phyloP scores from a whole-genome alignment of 129 eudicot genomes.

The Saposhnikovia divaricata region DNA sequence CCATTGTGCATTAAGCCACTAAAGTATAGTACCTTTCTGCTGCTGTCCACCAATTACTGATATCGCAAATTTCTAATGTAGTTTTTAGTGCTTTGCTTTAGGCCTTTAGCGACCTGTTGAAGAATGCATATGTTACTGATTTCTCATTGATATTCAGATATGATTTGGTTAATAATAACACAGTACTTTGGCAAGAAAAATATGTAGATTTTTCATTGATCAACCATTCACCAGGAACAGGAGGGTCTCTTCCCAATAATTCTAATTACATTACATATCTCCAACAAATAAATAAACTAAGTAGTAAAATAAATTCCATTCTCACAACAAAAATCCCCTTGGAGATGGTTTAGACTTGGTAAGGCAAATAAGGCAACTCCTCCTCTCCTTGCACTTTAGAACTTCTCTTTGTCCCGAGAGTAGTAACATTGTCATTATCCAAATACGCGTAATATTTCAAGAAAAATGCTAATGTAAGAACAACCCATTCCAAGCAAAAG shows the following conservation, averaged over 20 bases:
- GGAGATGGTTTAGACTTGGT: background rate
- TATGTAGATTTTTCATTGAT: background rate
- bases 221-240: background rate
- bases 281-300: no score
- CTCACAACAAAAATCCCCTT: background rate
- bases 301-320: no score
- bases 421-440: conserved; percentile 4
- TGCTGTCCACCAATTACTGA: no score
- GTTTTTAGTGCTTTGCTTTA: no score
- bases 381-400: conserved; percentile 24
- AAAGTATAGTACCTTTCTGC: no score
- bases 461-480: conserved; percentile 31
- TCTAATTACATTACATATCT: background rate
- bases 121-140: no score
- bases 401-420: background rate
- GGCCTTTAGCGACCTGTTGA: no score
- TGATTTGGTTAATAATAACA: no score
- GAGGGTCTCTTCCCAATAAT: background rate
- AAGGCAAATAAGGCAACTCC: conserved; percentile 11
- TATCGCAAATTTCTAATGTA: no score
- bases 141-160: no score
- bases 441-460: conserved; percentile 28
- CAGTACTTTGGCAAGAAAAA: background rate
- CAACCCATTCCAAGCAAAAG: conserved; percentile 53
- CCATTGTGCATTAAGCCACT: no score